phyloP scores from a whole-genome alignment of 2,329 filamentous ascomycete genomes.

The Beauveria pseudobassiana region DNA sequence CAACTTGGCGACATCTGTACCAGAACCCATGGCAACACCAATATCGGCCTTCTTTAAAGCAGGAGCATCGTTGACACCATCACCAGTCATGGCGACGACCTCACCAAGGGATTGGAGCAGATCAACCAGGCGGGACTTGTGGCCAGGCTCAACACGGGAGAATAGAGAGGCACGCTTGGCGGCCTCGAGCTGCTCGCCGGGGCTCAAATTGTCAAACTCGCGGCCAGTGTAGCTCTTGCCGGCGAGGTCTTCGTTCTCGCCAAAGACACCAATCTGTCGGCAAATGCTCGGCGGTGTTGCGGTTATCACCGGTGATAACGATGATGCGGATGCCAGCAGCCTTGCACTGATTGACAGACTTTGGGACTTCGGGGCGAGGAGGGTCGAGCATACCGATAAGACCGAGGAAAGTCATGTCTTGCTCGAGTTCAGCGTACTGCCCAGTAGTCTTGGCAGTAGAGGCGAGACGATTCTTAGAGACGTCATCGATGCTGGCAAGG shows the following conservation, averaged over 20 bases:
- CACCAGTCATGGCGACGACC: slow-evolving; percentile 98
- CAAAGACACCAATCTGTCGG: slow-evolving; percentile 92
- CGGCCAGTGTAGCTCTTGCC: slow-evolving; percentile 95
- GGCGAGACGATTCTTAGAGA: slow-evolving; percentile 62
- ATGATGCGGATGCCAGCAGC: slow-evolving; percentile 93
- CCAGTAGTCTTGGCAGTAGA: slow-evolving; percentile 70
- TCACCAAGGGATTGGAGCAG: slow-evolving; percentile 87
- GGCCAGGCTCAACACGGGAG: slow-evolving; percentile 87
- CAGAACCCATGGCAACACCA: slow-evolving; percentile 96
- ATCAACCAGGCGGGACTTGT: slow-evolving; percentile 98
- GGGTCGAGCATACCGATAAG: slow-evolving; percentile 96
- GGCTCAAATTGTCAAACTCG: slow-evolving; percentile 81
- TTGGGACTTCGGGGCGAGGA: slow-evolving; percentile 82
- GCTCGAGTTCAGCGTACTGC: slow-evolving; percentile 82
- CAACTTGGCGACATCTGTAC: slow-evolving; percentile 93
- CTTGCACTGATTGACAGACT: slow-evolving; percentile 81
- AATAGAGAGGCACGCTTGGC: slow-evolving; percentile 84
- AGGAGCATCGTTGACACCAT: slow-evolving; percentile 96
- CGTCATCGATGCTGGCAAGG: slow-evolving; percentile 74
- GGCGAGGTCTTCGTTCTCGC: slow-evolving; percentile 66
- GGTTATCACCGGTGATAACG: slow-evolving; percentile 97
- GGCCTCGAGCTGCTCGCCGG: slow-evolving; percentile 72
- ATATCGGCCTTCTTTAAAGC: slow-evolving; percentile 98
- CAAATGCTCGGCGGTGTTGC: slow-evolving; percentile 96
- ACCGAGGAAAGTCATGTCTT: slow-evolving; percentile 88